phyloP scores from a whole-genome alignment of 176 grass and related monocot genomes.

The Lolium rigidum region DNA sequence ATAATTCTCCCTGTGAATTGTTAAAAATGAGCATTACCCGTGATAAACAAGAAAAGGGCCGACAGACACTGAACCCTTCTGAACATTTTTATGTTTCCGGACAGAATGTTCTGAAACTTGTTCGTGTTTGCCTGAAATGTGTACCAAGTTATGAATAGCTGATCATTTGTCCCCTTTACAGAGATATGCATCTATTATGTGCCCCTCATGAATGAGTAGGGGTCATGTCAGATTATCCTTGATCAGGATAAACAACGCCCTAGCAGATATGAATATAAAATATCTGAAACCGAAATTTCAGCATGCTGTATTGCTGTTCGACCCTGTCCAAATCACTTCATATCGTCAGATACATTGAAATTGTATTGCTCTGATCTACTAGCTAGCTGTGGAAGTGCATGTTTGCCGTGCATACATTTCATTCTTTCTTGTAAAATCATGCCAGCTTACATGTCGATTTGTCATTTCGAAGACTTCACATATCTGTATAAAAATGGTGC shows the following conservation, averaged over 20 bases:
- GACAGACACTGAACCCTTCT: neutral
- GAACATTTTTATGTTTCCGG: neutral
- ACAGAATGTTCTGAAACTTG: too few species aligned
- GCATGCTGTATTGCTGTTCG: neutral
- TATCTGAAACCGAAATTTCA: constrained; percentile 29
- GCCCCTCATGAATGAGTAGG: neutral
- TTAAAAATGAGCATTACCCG: too few species aligned
- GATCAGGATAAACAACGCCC: neutral
- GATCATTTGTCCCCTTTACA: neutral
- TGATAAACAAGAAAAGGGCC: neutral
- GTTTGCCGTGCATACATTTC: neutral
- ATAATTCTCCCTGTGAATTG: neutral
- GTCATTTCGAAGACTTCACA: neutral
- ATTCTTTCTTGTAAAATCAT: neutral
- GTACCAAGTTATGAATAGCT: too few species aligned
- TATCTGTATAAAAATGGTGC: too few species aligned
- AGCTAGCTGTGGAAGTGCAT: neutral
- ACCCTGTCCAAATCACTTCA: neutral
- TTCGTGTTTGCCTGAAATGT: too few species aligned
- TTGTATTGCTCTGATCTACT: neutral
- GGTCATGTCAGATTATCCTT: constrained; percentile 20
- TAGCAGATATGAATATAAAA: neutral
- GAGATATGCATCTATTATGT: neutral
- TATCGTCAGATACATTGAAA: neutral
- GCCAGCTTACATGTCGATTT: neutral